Evolutionary conservation across 768 basidiomycete genomes (phyloP).

Genomic region (Dentipellis fragilis): DNA sequence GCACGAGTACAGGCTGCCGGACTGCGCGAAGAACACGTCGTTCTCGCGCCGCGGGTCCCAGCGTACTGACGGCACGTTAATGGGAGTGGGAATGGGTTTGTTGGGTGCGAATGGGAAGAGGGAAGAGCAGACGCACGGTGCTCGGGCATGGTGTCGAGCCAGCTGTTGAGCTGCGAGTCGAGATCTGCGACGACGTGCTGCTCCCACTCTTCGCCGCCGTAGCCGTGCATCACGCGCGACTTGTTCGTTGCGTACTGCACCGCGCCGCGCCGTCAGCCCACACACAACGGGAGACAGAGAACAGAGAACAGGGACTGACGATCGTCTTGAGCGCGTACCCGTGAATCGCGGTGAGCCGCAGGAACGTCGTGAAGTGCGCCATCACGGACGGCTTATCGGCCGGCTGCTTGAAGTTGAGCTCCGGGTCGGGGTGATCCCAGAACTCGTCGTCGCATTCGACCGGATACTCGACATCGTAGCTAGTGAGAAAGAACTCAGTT

Average conservation of each 20-base stretch:
- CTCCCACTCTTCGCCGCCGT: constrained; percentile 13
- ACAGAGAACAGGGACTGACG: constrained; percentile 21
- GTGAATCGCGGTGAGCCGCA: constrained; percentile 55
- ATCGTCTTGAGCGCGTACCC: constrained; percentile 55
- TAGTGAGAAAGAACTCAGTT: constrained; percentile 11
- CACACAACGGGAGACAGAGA: too few relatives aligned
- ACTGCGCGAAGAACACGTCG: constrained; percentile 27
- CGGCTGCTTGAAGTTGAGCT: constrained; percentile 50
- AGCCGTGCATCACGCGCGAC: constrained; percentile 1
- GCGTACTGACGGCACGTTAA: constrained; percentile 17
- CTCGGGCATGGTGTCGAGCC: constrained; percentile 32
- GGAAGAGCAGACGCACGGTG: constrained; percentile 16
- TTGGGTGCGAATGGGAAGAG: neutral
- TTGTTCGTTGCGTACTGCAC: constrained; percentile 15
- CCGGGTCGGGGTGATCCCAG: constrained; percentile 8
- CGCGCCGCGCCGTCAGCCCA: neutral
- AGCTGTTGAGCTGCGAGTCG: constrained; percentile 15
- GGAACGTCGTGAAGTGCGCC: constrained; percentile 41
- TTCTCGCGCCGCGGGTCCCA: constrained; percentile 35
- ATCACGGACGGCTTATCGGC: constrained; percentile 41
- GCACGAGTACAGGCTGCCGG: constrained; percentile 26
- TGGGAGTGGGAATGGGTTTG: neutral
- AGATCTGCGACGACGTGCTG: constrained; percentile 11
- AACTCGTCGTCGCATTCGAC: constrained; percentile 14
- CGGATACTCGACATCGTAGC: constrained; percentile 15